phyloP scores from a whole-genome alignment of 768 basidiomycete species.

The Trametes meyenii region DNA sequence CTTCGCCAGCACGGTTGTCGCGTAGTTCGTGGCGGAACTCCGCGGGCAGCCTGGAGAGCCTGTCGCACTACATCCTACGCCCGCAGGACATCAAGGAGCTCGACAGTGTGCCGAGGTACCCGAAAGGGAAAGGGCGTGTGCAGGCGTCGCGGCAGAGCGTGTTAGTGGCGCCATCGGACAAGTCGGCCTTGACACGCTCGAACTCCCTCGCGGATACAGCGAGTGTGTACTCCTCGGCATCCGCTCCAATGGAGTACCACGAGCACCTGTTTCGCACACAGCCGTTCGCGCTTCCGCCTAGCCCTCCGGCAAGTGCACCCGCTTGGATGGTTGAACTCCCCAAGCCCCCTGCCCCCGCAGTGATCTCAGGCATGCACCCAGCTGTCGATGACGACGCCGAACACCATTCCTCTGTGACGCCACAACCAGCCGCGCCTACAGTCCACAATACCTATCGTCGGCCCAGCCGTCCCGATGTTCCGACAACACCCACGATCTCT shows the following conservation, averaged over 20 bases:
- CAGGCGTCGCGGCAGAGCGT: slow-evolving; percentile 9
- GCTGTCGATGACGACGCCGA: too few relatives aligned
- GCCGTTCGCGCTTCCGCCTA: slow-evolving; percentile 26
- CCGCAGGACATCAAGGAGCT: slow-evolving; percentile 19
- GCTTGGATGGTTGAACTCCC: slow-evolving; percentile 13
- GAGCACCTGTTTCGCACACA: slow-evolving; percentile 27
- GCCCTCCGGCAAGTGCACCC: slow-evolving; percentile 26
- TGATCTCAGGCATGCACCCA: neutral
- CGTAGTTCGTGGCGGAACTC: slow-evolving; percentile 12
- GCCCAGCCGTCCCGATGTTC: slow-evolving; percentile 5
- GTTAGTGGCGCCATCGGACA: neutral
- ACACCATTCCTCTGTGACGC: neutral
- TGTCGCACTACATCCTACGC: slow-evolving; percentile 12
- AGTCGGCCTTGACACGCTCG: slow-evolving; percentile 6
- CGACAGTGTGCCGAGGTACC: slow-evolving; percentile 13
- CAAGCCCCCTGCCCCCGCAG: slow-evolving; percentile 8
- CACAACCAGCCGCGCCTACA: neutral
- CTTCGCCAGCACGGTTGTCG: slow-evolving; percentile 12
- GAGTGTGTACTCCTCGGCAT: slow-evolving; percentile 42
- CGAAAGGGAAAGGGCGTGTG: slow-evolving; percentile 13
- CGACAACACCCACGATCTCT: neutral
- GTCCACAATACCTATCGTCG: neutral
- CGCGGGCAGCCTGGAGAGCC: neutral
- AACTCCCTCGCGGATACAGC: slow-evolving; percentile 28
- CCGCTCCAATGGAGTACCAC: slow-evolving; percentile 35